Evolutionary conservation across 129 eudicot species (phyloP), one percentile per base, ranked within the genome.

Genomic region (Daucus carota): DNA sequence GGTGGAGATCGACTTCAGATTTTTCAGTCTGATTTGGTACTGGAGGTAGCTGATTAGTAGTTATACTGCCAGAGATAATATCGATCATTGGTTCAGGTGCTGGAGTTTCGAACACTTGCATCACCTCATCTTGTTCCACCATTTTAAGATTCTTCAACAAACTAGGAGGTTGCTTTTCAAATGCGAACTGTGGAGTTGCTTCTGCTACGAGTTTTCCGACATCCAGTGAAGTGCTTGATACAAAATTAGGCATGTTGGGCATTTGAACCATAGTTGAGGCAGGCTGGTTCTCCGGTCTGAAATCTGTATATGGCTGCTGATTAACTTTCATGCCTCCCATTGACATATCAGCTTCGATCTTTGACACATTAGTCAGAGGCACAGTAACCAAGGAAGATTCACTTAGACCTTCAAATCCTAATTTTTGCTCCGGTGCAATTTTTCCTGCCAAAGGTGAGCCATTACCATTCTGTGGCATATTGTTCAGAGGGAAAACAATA

Each of bases 121-220:
- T 85, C 68, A 84, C 80, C 33, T 90, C 96, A 70, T 86, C 85
- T 75, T 88, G 87, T 54, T 86, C 92, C 26, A 87, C 89, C 88
- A 87, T 87, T 80, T 85, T 83, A 28, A 86, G 80, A 74, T 76
- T 87, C 40, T 83, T 84, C 32, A 63, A 79, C 31, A 76, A 73
- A 2, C 75, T 48, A 36, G 75, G 59, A 62, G 79, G 33, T 14
- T 71, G 74, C 12, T 43, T 43, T 9, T 26, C 57, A 71, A 71
- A 71, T 71, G 52, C 7, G 24, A 71, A 71, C 43, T 17, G 54
- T 4, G 40, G 77, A 52, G 12, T 68, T 60, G 65, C 34, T 12
- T 74, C 81, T 54, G 57, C 9, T 48, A 42, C 28, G 9, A 45
- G 46, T 72, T 81, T 73, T 40, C 41, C 52, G 22, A 12, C 81